Evolutionary conservation across 2,329 filamentous ascomycete species (phyloP), one percentile per base, ranked within the genome.

Genomic region (Phialemonium atrogriseum): DNA sequence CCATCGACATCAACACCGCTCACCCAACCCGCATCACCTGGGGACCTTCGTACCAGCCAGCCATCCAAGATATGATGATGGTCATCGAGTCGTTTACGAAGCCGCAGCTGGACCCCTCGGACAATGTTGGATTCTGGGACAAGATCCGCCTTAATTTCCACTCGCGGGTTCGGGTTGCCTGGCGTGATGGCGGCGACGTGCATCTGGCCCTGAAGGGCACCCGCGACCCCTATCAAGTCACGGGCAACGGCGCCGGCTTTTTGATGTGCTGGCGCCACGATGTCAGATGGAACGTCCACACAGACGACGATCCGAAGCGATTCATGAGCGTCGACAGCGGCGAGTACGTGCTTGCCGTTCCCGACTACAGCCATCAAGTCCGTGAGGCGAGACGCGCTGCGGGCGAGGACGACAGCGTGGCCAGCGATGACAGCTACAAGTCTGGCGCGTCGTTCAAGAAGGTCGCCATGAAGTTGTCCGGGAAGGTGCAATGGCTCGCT

Each of bases 51-150:
- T 98, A 96, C 50, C 93, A 98, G 50, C 91, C 93, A 17, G 89
- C 89, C 2, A 89, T 98, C 29, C 91, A 98, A 55, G 93, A 98
- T 51, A 94, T 96, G 83, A 98, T 98, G 91, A 95, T 96, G 73
- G 88, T 88, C 16, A 84, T 98, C 39, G 91, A 98, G 58, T 89
- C 84, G 3, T 96, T 98, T 54, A 95, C 89, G 1, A 98, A 98
- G 52, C 86, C 89, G 7, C 88, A 89, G 41, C 69, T 95, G 17
- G 93, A 98, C 54, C 82, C 84, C 1, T 96, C 91, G 0, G 93
- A 98, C 42, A 73, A 83, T 34, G 86, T 94, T 27, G 91, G 91
- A 4, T 98, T 98, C 62, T 98, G 91, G 91, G 91, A 98, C 60
- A 98, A 98, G 66, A 88, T 98, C 31, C 73, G 91, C 33, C 70